These are phyloP conservation scores for Parietichytrium sp. DNA, from an alignment of 108 stramenopile genomes.

Conservation along the genomic window DNA sequence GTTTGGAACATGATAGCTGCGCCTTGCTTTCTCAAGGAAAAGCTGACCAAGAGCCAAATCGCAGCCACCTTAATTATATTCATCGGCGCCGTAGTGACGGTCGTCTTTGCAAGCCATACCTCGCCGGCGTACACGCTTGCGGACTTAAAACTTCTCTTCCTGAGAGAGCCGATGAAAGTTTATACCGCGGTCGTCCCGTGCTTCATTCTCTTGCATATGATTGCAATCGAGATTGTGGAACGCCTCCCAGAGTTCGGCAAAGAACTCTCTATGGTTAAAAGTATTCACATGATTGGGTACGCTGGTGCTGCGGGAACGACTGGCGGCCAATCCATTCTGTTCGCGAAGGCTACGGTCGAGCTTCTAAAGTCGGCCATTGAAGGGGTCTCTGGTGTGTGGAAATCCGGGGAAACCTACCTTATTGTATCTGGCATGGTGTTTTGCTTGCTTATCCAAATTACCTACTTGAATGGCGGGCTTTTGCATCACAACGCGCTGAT, in stretches of 20 bases:
- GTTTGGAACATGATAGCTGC: conserved; percentile 50
- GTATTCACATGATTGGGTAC: conserved; percentile 41
- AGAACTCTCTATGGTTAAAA: not conserved
- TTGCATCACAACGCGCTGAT: conserved; percentile 52
- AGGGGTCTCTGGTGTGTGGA: conserved; percentile 41
- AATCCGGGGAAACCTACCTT: conserved; percentile 3
- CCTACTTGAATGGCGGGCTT: conserved; percentile 56
- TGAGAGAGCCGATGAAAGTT: not conserved
- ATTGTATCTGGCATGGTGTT: not conserved
- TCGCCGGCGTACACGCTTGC: conserved; percentile 55
- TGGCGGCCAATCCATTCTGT: conserved; percentile 53
- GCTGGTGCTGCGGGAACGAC: conserved; percentile 52
- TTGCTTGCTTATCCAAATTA: conserved; percentile 48
- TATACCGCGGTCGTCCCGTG: not conserved
- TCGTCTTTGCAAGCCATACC: conserved; percentile 50
- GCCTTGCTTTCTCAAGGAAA: conserved; percentile 51
- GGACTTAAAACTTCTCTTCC: conserved; percentile 41
- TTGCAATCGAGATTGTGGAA: conserved; percentile 39
- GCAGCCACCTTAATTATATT: conserved; percentile 55
- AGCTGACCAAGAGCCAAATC: conserved; percentile 43
- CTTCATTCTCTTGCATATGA: not conserved
- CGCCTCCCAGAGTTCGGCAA: conserved; percentile 37
- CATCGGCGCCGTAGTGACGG: conserved; percentile 50
- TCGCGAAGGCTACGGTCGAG: conserved; percentile 56
- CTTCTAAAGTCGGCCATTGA: conserved; percentile 52